phyloP scores from a whole-genome alignment of 306 rosid species.

The Trifolium dubium region DNA sequence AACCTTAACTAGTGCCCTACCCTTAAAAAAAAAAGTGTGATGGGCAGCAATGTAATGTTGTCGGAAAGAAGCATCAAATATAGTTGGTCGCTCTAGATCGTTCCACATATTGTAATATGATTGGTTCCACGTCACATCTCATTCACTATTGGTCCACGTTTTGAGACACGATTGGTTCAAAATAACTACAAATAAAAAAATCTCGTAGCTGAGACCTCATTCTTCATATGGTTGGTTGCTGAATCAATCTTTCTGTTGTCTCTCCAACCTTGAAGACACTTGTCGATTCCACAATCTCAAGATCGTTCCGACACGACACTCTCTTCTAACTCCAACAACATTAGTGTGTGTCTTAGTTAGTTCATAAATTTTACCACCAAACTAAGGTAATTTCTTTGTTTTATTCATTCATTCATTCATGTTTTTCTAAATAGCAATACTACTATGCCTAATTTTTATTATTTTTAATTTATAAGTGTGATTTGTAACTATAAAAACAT shows the following conservation, averaged over 20 bases:
- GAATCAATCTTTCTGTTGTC: not conserved
- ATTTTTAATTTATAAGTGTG: not conserved
- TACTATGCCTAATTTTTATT: not conserved
- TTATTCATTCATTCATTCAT: conserved; percentile 11
- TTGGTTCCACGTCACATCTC: conserved; percentile 52
- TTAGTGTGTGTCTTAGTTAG: no score
- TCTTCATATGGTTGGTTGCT: no score
- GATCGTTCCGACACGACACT: conserved; percentile 51
- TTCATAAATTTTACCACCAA: not conserved
- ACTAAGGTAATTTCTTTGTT: conserved; percentile 30
- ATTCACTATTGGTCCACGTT: conserved; percentile 66
- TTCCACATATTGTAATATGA: conserved; percentile 40
- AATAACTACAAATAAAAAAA: not conserved
- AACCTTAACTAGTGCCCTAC: no score
- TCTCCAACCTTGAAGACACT: conserved; percentile 62
- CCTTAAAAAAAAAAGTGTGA: not conserved
- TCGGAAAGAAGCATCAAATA: conserved; percentile 57
- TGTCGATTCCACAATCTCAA: conserved; percentile 59
- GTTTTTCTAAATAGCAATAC: conserved; percentile 15
- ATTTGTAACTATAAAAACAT: conserved; percentile 13
- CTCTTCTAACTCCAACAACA: conserved; percentile 18
- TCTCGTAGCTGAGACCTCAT: not conserved
- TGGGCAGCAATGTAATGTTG: conserved; percentile 44
- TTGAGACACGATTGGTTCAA: conserved; percentile 17
- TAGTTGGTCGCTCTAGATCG: not conserved